Evolutionary conservation across 257 asterid species (phyloP).

Genomic region (Jasminum sambac): DNA sequence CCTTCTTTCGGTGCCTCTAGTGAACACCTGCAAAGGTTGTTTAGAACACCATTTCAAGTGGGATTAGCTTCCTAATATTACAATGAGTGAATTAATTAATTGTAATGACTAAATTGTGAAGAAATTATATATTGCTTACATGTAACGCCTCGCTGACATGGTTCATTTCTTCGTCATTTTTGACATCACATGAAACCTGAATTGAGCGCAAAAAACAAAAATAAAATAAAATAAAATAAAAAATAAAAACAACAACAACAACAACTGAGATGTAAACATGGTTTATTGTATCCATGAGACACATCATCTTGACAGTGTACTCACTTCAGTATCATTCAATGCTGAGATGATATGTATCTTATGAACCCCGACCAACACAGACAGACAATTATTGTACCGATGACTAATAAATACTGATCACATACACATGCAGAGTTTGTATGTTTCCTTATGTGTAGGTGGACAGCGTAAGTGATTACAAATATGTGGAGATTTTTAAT

Average conservation of each 20-base stretch:
- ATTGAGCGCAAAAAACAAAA: not conserved
- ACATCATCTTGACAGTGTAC: too few species aligned
- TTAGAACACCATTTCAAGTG: not conserved
- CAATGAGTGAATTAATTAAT: not conserved
- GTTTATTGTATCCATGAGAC: too few species aligned
- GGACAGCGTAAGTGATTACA: too few species aligned
- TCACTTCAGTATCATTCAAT: too few species aligned
- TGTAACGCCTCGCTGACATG: constrained; percentile 41
- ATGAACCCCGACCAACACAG: too few species aligned
- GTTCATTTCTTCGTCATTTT: constrained; percentile 33
- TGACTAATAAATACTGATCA: too few species aligned
- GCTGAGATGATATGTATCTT: too few species aligned
- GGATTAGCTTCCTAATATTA: not conserved
- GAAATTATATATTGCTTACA: constrained; percentile 2
- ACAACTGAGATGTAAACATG: too few species aligned
- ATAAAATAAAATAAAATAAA: too few species aligned
- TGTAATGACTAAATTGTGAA: not conserved
- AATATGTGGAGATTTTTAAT: not conserved
- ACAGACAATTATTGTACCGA: too few species aligned
- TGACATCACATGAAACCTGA: constrained; percentile 40
- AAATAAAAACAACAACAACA: too few species aligned
- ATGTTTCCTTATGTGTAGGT: too few species aligned
- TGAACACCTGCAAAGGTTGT: constrained; percentile 34
- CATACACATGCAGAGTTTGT: not conserved
- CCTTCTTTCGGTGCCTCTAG: constrained; percentile 31